Base-by-base conservation (phyloP, 805 yeast species). In the Soucietia sequanensis region DNA sequence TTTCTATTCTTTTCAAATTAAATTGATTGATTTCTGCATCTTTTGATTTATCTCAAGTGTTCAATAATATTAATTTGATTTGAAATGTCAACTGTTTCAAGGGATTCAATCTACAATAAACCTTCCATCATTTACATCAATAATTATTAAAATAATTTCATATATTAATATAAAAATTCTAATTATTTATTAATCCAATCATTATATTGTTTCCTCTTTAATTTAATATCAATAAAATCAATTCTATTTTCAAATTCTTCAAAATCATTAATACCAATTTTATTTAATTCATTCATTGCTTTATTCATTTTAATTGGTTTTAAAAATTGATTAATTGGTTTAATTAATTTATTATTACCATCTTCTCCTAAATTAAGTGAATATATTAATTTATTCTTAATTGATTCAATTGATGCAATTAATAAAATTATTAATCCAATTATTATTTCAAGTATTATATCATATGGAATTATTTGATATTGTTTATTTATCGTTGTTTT, bases 371-470 rank as follows among this genome's bases (percentile, higher is more conserved):
- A 11, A 18, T 18, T 50, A 2, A 47, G 45, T 16, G 52, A 54
- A 30, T 44, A 53, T 12, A 32, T 47, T 10, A 40, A 34, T 4
- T 45, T 35, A 30, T 52, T 51, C 20, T 51, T 45, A 6, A 66
- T 56, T 6, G 69, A 52, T 5, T 45, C 20, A 4, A 72, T 46
- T 3, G 74, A 50, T 2, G 70, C 76, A 14, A 65, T 41, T 11
- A 72, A 43, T 5, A 75, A 47, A 11, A 77, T 27, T 2, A 69
- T 38, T 5, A 78, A 59, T 2, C 81, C 81, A 4, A 73, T 24
- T 2, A 68, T 31, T 1, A 76, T 66, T 50, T 82, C 88, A 12
- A 75, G 33, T 21, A 63, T 51, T 16, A 82, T 67, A 47, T 77
- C 82, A 5, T 50, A 31, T 2, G 79, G 78, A 27, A 73, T 44